Percentiles rank a stretch among this genome's conserved stretches.
These are phyloP conservation scores for Rosa hybrid DNA, from an alignment of 331 rosid genomes.

Conservation along the genomic window DNA sequence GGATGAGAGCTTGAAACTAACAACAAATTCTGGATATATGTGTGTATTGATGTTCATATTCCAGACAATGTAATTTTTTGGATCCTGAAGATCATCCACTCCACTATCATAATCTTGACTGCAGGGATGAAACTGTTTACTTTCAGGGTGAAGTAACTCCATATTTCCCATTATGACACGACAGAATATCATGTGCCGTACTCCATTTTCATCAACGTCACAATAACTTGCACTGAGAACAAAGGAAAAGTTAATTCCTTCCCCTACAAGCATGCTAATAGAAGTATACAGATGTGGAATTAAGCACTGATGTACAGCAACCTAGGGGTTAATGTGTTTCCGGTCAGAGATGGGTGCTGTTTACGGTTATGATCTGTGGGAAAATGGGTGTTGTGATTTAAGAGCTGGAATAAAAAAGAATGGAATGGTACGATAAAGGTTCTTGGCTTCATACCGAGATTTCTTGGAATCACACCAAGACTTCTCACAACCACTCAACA, in stretches of 20 bases:
- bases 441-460: too few species aligned
- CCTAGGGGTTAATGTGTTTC: too few species aligned
- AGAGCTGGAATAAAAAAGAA: too few species aligned
- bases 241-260: constrained; percentile 33
- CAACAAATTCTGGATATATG: constrained; percentile 75
- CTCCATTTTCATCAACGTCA: constrained; percentile 86
- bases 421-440: too few species aligned
- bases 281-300: constrained; percentile 10
- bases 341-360: too few species aligned
- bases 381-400: too few species aligned
- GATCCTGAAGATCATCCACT: constrained; percentile 66
- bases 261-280: constrained; percentile 14
- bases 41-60: constrained; percentile 80
- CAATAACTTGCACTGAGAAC: constrained; percentile 58
- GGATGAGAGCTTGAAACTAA: constrained; percentile 66
- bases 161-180: constrained; percentile 83
- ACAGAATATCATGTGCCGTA: constrained; percentile 62
- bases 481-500: too few species aligned
- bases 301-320: not conserved
- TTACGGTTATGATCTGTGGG: too few species aligned
- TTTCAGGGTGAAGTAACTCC: constrained; percentile 63
- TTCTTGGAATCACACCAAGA: too few species aligned
- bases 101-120: constrained; percentile 78
- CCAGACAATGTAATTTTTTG: constrained; percentile 64
- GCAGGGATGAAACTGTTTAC: constrained; percentile 64